Conservation (phyloP, 208 protist genomes). For the Acanthamoeba quina region DNA sequence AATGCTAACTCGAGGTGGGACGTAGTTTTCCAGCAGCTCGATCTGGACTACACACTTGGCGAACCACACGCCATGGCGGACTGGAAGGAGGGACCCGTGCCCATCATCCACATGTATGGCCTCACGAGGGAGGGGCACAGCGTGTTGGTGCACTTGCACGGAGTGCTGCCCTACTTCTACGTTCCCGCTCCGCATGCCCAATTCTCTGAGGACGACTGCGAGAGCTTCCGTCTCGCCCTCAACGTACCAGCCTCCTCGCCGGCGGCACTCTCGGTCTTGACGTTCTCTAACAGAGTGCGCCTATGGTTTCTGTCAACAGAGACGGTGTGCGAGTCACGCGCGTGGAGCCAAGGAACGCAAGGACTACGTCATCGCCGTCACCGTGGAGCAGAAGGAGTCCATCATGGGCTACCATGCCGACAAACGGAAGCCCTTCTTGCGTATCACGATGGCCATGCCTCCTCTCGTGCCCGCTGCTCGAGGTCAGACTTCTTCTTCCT, state of each 20-base stretch:
- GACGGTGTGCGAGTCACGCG: neutral
- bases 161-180: constrained; percentile 95
- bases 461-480: constrained; percentile 81
- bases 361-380: constrained; percentile 82
- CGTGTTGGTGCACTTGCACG: constrained; percentile 91
- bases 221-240: constrained; percentile 56
- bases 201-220: constrained; percentile 70
- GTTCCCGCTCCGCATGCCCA: constrained; percentile 82
- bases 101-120: constrained; percentile 92
- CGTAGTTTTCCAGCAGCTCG: constrained; percentile 86
- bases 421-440: constrained; percentile 72
- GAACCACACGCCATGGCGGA: constrained; percentile 84
- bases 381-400: constrained; percentile 83
- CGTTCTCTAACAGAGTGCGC: neutral
- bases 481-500: constrained; percentile 36
- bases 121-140: constrained; percentile 91
- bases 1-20: neutral
- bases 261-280: neutral
- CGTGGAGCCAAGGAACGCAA: constrained; percentile 45
- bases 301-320: neutral
- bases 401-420: constrained; percentile 81
- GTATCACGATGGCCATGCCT: constrained; percentile 81
- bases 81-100: constrained; percentile 56
- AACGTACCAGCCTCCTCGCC: constrained; percentile 67
- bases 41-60: constrained; percentile 83